These are phyloP conservation scores for Ophiostoma himal-ulmi DNA, from an alignment of 2,329 filamentous ascomycete species.

Conservation along the genomic window DNA sequence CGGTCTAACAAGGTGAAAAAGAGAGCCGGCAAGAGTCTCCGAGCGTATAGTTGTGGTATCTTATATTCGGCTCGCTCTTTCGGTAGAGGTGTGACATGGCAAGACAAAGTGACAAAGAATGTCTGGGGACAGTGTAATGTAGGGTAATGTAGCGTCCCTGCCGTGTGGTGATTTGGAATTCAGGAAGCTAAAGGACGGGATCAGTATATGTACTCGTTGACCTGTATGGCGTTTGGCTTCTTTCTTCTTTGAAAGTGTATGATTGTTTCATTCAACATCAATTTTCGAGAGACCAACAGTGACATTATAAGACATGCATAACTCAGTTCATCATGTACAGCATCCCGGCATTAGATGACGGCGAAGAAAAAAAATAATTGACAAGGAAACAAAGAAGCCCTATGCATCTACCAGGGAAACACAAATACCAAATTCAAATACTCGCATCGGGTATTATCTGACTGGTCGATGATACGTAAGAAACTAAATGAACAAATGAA, in stretches of 20 bases:
- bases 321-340: background rate
- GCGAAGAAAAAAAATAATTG: background rate
- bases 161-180: slow-evolving; percentile 5
- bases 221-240: background rate
- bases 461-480: background rate
- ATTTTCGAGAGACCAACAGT: background rate
- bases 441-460: background rate
- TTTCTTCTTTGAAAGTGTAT: too few relatives aligned
- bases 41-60: background rate
- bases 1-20: background rate
- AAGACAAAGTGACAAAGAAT: background rate
- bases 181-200: background rate
- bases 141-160: background rate
- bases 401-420: background rate
- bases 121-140: background rate
- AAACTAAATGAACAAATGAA: background rate
- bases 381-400: background rate
- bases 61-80: background rate
- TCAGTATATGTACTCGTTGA: background rate
- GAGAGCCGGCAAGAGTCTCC: background rate
- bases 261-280: too few relatives aligned
- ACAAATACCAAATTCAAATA: background rate
- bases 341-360: background rate
- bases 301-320: background rate
- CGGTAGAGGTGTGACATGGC: background rate